A percentile compares a stretch with the other conserved stretches of the same genome.
Conservation (phyloP, 2,329 filamentous ascomycete genomes). For the Erysiphe neolycopersici region DNA sequence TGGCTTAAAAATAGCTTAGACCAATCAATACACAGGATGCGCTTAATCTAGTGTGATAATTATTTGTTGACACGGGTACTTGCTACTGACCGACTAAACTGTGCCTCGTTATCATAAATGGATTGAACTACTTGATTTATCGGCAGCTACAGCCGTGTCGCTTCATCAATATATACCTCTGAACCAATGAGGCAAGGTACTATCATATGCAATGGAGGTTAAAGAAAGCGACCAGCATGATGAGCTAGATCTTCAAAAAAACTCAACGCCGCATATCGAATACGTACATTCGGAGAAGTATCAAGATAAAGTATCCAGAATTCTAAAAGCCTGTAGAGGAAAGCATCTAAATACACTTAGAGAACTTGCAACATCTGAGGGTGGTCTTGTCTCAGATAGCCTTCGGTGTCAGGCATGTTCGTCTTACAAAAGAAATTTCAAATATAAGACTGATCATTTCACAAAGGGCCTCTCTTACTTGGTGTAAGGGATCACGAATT, state of each 20-base stretch:
- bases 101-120: too few species aligned
- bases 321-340: constrained; percentile 31
- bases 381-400: constrained; percentile 39
- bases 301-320: constrained; percentile 12
- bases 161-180: too few species aligned
- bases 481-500: constrained; percentile 13
- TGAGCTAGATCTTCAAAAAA: neutral
- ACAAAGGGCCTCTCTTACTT: constrained; percentile 35
- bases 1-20: too few species aligned
- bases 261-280: neutral
- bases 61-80: too few species aligned
- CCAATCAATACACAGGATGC: too few species aligned
- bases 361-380: constrained; percentile 30
- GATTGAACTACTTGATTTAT: too few species aligned
- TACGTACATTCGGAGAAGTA: neutral
- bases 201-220: neutral
- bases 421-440: constrained; percentile 15
- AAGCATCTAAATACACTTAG: constrained; percentile 29
- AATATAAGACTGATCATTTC: constrained; percentile 4
- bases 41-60: too few species aligned
- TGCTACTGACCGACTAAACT: too few species aligned
- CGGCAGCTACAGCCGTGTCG: too few species aligned
- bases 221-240: neutral
- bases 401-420: constrained; percentile 54
- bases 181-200: neutral